Conservation (phyloP, 495 filamentous ascomycete genomes). For the Aspergillus avenaceus region DNA sequence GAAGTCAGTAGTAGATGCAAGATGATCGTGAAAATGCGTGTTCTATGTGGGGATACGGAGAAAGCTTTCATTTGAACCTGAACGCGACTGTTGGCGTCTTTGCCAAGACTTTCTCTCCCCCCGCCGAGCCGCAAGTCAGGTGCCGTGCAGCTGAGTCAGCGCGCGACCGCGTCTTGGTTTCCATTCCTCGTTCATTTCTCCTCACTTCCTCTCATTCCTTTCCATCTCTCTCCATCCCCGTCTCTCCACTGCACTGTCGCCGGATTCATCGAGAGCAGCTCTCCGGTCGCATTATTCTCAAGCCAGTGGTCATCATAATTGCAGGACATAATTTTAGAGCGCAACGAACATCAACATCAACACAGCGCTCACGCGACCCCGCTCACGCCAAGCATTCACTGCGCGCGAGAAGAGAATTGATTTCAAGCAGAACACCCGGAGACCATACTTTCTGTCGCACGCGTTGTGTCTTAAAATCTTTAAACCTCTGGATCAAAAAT, state of each 20-base stretch:
- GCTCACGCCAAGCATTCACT: conserved; percentile 25
- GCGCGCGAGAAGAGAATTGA: conserved; percentile 10
- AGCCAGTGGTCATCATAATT: neutral
- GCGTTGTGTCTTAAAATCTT: conserved; percentile 14
- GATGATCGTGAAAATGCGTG: conserved; percentile 3
- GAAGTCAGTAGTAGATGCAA: conserved; percentile 1
- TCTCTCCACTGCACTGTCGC: neutral
- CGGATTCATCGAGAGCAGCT: neutral
- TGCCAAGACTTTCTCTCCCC: conserved; percentile 21
- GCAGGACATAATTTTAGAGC: neutral
- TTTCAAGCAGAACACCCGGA: conserved; percentile 4
- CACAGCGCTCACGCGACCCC: conserved; percentile 30
- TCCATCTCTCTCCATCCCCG: conserved; percentile 13
- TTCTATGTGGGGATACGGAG: conserved; percentile 20
- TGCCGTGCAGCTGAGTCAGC: conserved; percentile 17
- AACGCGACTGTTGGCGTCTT: conserved; percentile 12
- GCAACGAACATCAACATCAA: neutral
- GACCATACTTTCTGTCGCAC: conserved; percentile 4
- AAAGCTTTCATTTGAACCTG: conserved; percentile 15
- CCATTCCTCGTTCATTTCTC: conserved; percentile 10
- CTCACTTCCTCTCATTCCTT: conserved; percentile 4
- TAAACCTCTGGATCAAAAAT: conserved; percentile 15
- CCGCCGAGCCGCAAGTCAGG: conserved; percentile 21
- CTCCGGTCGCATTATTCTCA: neutral
- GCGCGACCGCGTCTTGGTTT: conserved; percentile 10